Evolutionary conservation across 331 rosid genomes (phyloP).

Genomic region (Erythrophleum ivorense): DNA sequence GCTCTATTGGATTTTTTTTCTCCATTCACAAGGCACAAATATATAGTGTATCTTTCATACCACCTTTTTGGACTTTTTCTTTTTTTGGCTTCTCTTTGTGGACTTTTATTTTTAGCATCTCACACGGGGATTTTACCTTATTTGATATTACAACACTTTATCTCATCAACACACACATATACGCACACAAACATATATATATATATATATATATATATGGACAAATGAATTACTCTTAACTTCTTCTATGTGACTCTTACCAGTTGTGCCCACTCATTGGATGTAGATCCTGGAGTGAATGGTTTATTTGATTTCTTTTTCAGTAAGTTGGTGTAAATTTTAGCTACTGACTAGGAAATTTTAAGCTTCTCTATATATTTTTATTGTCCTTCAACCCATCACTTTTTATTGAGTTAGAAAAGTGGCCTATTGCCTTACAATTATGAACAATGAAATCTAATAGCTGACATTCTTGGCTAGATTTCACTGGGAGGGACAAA

Average conservation of each 20-base stretch:
- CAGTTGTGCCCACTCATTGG: conserved; percentile 5
- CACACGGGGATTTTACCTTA: background rate
- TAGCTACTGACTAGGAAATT: background rate
- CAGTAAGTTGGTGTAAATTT: conserved; percentile 26
- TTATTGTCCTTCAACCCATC: conserved; percentile 3
- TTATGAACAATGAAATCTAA: conserved; percentile 1
- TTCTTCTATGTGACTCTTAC: background rate
- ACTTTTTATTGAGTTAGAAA: background rate
- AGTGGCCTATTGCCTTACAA: conserved; percentile 7
- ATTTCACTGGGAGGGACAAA: conserved; percentile 10
- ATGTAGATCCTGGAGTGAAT: conserved; percentile 8
- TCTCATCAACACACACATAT: background rate
- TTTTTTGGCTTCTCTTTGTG: background rate
- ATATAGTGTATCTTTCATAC: conserved; percentile 8
- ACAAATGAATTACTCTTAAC: background rate
- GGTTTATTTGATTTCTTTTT: conserved; percentile 21
- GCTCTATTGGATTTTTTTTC: conserved; percentile 6
- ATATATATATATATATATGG: background rate
- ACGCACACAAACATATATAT: too few species aligned
- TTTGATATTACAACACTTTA: conserved; percentile 18
- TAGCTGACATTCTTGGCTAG: conserved; percentile 27
- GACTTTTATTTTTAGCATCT: background rate
- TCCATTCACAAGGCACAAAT: too few species aligned
- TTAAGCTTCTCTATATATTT: conserved; percentile 29
- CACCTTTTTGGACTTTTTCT: conserved; percentile 3